Conservation (phyloP, 2,329 filamentous ascomycete genomes). For the Penicillium nordicum region DNA sequence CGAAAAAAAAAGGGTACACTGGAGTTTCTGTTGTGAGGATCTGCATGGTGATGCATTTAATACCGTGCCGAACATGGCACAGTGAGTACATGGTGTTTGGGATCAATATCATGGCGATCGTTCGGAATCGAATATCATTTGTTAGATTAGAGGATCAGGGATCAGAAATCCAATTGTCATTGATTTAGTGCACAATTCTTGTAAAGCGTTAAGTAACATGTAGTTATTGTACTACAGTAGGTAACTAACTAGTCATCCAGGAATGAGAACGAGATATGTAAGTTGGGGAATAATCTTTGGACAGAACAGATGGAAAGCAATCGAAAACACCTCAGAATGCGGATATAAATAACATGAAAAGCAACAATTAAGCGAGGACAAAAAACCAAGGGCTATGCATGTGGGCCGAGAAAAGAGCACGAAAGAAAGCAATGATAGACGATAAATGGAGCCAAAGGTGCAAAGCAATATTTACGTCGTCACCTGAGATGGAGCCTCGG, state of each 20-base stretch:
- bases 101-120: constrained; percentile 5
- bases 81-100: constrained; percentile 6
- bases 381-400: constrained; percentile 20
- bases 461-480: constrained; percentile 14
- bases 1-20: not conserved
- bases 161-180: not conserved
- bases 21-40: constrained; percentile 4
- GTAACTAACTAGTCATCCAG: not conserved
- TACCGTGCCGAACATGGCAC: not conserved
- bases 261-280: not conserved
- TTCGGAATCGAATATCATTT: not conserved
- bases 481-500: constrained; percentile 14
- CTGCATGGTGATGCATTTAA: constrained; percentile 8
- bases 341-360: not conserved
- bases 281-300: constrained; percentile 2
- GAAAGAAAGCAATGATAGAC: not conserved
- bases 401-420: not conserved
- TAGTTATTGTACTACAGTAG: not conserved
- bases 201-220: not conserved
- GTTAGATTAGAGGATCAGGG: not conserved
- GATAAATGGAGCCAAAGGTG: not conserved
- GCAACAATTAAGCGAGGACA: not conserved
- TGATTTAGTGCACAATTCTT: not conserved
- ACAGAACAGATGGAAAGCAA: not conserved
- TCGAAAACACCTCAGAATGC: constrained; percentile 7